Conservation (phyloP, 2,329 filamentous ascomycete genomes). For the Ophiocordyceps australis region DNA sequence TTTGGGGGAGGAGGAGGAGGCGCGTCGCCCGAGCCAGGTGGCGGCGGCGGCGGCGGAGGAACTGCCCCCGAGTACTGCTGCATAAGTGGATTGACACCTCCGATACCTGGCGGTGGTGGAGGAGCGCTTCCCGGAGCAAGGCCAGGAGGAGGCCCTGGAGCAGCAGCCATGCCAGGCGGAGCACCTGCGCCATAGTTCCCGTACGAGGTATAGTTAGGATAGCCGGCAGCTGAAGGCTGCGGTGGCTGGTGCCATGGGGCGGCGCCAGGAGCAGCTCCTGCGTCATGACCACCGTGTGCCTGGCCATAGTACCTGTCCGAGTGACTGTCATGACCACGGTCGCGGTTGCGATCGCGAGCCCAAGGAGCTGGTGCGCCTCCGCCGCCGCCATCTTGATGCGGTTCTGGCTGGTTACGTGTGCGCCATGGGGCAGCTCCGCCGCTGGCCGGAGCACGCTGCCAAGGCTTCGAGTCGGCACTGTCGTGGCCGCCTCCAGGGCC, state of each 20-base stretch:
- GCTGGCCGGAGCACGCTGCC: conserved; percentile 74
- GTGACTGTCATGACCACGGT: conserved; percentile 24
- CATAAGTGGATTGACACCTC: conserved; percentile 45
- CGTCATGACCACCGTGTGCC: conserved; percentile 5
- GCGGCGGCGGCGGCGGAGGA: conserved; percentile 34
- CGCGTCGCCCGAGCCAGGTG: conserved; percentile 30
- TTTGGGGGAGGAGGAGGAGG: conserved; percentile 46
- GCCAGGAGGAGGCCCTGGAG: conserved; percentile 23
- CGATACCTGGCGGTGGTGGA: conserved; percentile 32
- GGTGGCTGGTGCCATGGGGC: too few species aligned
- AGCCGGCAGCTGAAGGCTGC: conserved; percentile 40
- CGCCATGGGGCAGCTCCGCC: conserved; percentile 75
- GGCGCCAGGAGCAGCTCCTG: conserved; percentile 33
- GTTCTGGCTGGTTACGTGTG: conserved; percentile 31
- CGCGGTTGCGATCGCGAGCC: conserved; percentile 43
- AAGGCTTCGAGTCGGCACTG: conserved; percentile 54
- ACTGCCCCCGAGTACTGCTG: conserved; percentile 41
- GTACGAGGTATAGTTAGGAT: conserved; percentile 31
- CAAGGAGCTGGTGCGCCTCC: conserved; percentile 37
- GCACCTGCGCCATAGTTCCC: conserved; percentile 27
- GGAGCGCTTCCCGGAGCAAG: conserved; percentile 25
- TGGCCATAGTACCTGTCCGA: conserved; percentile 8
- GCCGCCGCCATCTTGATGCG: conserved; percentile 24
- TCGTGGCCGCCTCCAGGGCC: conserved; percentile 44
- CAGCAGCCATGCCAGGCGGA: conserved; percentile 12